Evolutionary conservation across 23 red algal genomes (phyloP).

Genomic region (Gracilariopsis chorda): DNA sequence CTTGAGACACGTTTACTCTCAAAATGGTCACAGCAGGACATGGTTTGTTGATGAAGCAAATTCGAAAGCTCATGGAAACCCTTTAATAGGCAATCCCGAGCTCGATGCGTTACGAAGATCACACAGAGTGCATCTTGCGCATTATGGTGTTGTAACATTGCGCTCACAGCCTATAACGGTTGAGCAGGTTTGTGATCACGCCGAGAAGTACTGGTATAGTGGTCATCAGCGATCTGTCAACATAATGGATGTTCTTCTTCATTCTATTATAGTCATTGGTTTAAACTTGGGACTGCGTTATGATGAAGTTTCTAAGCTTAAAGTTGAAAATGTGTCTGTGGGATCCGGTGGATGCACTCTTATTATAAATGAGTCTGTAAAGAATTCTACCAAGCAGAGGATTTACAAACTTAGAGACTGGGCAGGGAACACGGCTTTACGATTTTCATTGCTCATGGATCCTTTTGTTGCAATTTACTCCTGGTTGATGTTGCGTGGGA

Average conservation of each 20-base stretch:
- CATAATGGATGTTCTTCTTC: conserved; percentile 12
- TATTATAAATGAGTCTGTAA: neutral
- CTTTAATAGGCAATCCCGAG: neutral
- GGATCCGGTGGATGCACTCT: neutral
- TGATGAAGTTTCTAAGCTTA: conserved; percentile 30
- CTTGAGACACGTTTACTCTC: neutral
- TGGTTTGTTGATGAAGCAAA: neutral
- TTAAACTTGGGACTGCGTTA: conserved; percentile 19
- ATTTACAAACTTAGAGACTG: neutral
- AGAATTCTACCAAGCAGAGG: conserved; percentile 12
- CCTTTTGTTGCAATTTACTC: conserved; percentile 1
- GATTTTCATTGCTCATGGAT: neutral
- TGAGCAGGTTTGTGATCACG: neutral
- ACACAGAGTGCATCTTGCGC: neutral
- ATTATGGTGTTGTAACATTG: neutral
- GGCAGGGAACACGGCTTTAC: neutral
- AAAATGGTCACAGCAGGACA: neutral
- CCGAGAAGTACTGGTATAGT: neutral
- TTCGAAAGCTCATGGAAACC: neutral
- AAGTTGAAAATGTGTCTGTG: conserved; percentile 25
- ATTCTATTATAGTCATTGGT: conserved; percentile 36
- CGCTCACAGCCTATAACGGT: neutral
- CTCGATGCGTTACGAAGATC: neutral
- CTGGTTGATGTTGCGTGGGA: neutral
- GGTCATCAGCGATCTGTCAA: too few species aligned